Conservation (phyloP, 768 basidiomycete species). For the Amanita muscaria region DNA sequence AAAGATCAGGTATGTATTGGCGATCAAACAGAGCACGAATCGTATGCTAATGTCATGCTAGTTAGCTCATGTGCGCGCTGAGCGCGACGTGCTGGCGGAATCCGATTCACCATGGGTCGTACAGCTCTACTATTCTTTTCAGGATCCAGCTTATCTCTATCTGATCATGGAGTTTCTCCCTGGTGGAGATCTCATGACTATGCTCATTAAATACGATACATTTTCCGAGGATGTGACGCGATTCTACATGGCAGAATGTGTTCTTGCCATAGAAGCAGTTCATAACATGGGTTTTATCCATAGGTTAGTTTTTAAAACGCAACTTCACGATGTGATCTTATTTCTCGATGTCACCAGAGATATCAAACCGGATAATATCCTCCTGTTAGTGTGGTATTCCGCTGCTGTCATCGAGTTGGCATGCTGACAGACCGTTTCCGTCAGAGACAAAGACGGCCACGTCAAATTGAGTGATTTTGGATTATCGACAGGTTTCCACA, state of each 20-base stretch:
- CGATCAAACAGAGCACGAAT: background rate
- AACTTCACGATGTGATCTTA: no score
- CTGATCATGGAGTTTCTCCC: slow-evolving; percentile 99
- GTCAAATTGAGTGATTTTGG: slow-evolving; percentile 98
- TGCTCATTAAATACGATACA: slow-evolving; percentile 99
- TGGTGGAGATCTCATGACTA: slow-evolving; percentile 98
- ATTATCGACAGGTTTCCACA: slow-evolving; percentile 98
- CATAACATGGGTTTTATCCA: slow-evolving; percentile 97
- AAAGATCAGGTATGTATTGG: slow-evolving; percentile 74
- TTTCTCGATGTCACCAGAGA: slow-evolving; percentile 46
- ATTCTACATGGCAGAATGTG: slow-evolving; percentile 98
- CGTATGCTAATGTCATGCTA: slow-evolving; percentile 20
- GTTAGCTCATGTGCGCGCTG: slow-evolving; percentile 97
- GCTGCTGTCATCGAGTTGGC: background rate
- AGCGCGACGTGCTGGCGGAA: slow-evolving; percentile 93
- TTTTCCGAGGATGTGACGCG: slow-evolving; percentile 97
- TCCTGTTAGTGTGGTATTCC: slow-evolving; percentile 30
- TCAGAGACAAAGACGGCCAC: slow-evolving; percentile 85
- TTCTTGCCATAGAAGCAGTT: slow-evolving; percentile 94
- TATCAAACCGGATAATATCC: slow-evolving; percentile 96
- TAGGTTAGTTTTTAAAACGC: no score
- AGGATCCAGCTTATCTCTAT: slow-evolving; percentile 87
- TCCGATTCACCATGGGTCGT: slow-evolving; percentile 96
- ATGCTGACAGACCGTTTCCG: background rate
- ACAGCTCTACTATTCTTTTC: slow-evolving; percentile 96